A percentile compares a stretch with the other conserved stretches of the same genome.
These are phyloP conservation scores for Ulvella scutata DNA, from an alignment of 139 green algal genomes.

Conservation along the genomic window DNA sequence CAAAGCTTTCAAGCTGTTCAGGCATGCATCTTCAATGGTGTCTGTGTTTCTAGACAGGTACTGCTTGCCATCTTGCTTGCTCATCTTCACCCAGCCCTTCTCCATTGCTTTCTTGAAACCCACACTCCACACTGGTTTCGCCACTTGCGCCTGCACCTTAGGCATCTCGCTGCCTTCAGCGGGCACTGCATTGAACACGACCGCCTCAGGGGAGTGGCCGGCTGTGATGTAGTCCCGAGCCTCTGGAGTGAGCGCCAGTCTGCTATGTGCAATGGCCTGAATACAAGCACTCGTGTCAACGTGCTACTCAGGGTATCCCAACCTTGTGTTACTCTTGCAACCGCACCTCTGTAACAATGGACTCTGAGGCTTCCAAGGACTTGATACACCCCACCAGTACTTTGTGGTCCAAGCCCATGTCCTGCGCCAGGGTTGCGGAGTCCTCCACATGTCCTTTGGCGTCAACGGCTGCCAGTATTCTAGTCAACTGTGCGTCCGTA, in stretches of 20 bases:
- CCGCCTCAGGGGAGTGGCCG: constrained; percentile 61
- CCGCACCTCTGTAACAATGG: constrained; percentile 56
- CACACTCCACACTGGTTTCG: constrained; percentile 49
- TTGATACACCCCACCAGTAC: constrained; percentile 69
- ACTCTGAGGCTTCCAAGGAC: constrained; percentile 55
- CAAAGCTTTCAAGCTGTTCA: constrained; percentile 28
- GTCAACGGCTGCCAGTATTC: not conserved
- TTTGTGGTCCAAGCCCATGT: not conserved
- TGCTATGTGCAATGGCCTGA: constrained; percentile 59
- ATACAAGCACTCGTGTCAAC: not conserved
- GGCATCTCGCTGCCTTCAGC: constrained; percentile 52
- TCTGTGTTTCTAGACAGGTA: constrained; percentile 23
- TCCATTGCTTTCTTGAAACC: constrained; percentile 92
- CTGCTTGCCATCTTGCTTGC: constrained; percentile 24
- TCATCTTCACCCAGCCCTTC: constrained; percentile 52
- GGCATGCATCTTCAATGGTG: constrained; percentile 38
- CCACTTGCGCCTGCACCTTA: constrained; percentile 18
- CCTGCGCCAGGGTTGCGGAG: not conserved
- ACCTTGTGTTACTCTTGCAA: not conserved
- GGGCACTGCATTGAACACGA: constrained; percentile 61
- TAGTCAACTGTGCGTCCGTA: not conserved
- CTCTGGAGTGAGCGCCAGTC: constrained; percentile 63
- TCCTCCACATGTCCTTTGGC: not conserved
- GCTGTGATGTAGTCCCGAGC: constrained; percentile 37
- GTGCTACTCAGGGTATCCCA: too few species aligned